These are phyloP conservation scores for Penicilliopsis zonata DNA, from an alignment of 495 filamentous ascomycete genomes.

Conservation along the genomic window DNA sequence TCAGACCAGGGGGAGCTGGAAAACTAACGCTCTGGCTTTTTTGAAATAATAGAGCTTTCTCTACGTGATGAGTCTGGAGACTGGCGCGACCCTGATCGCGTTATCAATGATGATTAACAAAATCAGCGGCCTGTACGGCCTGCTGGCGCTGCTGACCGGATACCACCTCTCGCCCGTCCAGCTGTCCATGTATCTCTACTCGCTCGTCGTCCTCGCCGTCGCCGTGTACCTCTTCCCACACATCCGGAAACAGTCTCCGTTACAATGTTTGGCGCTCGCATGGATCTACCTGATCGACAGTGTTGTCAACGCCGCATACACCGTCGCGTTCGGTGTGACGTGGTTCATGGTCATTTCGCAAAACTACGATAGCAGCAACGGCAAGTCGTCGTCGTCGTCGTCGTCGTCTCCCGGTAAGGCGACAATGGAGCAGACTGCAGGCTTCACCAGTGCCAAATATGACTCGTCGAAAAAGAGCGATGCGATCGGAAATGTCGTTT, in stretches of 20 bases:
- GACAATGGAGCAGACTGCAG: conserved; percentile 53
- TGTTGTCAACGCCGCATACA: conserved; percentile 65
- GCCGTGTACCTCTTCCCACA: conserved; percentile 53
- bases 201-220: conserved; percentile 50
- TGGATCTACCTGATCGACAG: conserved; percentile 75
- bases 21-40: neutral
- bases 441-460: conserved; percentile 54
- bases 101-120: conserved; percentile 78
- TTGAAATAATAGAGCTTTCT: conserved; percentile 76
- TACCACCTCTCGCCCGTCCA: conserved; percentile 54
- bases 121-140: conserved; percentile 73
- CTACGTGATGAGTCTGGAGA: conserved; percentile 72
- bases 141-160: conserved; percentile 76
- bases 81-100: conserved; percentile 69
- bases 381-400: neutral
- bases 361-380: conserved; percentile 32
- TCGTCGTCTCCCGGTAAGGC: conserved; percentile 26
- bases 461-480: conserved; percentile 32
- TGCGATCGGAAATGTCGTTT: conserved; percentile 35
- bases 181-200: conserved; percentile 76
- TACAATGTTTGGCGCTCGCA: conserved; percentile 57
- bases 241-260: conserved; percentile 54
- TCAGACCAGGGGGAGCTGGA: neutral
- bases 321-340: conserved; percentile 60
- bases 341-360: conserved; percentile 69